These are phyloP conservation scores for Neofusicoccum cordaticola DNA, from an alignment of 2,329 filamentous ascomycete genomes.

Conservation along the genomic window DNA sequence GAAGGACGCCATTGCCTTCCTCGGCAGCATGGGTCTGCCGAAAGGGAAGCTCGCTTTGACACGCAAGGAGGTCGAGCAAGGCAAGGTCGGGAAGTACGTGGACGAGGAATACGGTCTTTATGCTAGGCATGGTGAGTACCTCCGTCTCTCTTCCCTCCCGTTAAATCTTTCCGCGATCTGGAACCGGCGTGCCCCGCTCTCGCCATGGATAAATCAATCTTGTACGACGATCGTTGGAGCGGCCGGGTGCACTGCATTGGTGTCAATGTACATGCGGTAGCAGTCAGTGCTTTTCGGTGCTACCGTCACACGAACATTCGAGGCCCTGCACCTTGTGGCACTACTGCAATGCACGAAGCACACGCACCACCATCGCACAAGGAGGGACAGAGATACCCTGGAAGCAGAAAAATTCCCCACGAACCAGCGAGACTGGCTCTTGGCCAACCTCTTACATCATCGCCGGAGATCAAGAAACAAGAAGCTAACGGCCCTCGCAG, in stretches of 20 bases:
- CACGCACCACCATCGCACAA: constrained; percentile 2
- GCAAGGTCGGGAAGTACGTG: constrained; percentile 41
- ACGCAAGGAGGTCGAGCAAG: constrained; percentile 58
- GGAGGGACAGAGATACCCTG: neutral
- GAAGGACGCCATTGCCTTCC: constrained; percentile 63
- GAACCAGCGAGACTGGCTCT: neutral
- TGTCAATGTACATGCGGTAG: constrained; percentile 7
- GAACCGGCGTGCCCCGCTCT: neutral
- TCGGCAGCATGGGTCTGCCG: constrained; percentile 61
- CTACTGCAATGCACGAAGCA: constrained; percentile 4
- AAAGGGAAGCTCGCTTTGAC: constrained; percentile 56
- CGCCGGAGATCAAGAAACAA: neutral
- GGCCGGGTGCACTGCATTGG: neutral
- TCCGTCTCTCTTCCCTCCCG: neutral
- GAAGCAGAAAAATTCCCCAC: neutral
- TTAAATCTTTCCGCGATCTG: neutral
- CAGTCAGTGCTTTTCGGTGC: constrained; percentile 4
- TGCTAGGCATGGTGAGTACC: constrained; percentile 47
- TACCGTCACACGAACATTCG: constrained; percentile 1
- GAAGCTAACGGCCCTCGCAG: constrained; percentile 31
- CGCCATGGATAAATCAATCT: neutral
- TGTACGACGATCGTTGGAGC: neutral
- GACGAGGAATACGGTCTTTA: constrained; percentile 52
- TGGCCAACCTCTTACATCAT: neutral
- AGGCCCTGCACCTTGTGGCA: neutral